Conservation (phyloP, 2,329 filamentous ascomycete species). For the Fusarium citri region DNA sequence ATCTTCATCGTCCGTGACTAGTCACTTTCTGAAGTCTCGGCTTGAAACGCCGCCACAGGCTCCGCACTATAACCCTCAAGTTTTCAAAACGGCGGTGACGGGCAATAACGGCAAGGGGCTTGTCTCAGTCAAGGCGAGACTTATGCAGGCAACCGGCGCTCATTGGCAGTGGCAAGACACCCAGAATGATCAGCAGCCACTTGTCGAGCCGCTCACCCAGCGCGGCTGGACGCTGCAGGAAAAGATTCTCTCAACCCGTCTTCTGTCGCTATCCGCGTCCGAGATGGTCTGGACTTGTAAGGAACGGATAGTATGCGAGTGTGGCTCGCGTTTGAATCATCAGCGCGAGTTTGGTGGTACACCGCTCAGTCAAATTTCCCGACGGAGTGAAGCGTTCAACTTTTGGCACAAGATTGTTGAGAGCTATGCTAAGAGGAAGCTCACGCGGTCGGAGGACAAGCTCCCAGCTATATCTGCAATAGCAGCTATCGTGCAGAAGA, state of each 20-base stretch:
- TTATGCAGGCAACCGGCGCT: conserved; percentile 25
- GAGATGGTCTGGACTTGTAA: conserved; percentile 38
- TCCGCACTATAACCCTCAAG: not conserved
- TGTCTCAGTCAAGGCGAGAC: conserved; percentile 18
- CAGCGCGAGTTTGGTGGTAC: conserved; percentile 38
- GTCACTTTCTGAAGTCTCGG: conserved; percentile 18
- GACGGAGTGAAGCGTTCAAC: conserved; percentile 32
- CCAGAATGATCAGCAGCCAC: conserved; percentile 6
- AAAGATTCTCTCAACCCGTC: conserved; percentile 25
- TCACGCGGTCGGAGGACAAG: conserved; percentile 42
- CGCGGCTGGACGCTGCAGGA: conserved; percentile 39
- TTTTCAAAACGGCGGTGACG: not conserved
- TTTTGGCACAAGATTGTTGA: conserved; percentile 48
- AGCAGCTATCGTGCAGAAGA: conserved; percentile 40
- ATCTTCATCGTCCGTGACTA: conserved; percentile 21
- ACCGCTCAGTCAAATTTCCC: conserved; percentile 28
- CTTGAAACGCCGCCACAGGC: not conserved
- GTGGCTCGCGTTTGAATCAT: conserved; percentile 41
- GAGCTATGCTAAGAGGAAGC: conserved; percentile 42
- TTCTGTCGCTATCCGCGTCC: conserved; percentile 26
- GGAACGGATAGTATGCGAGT: conserved; percentile 42
- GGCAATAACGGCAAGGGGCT: not conserved
- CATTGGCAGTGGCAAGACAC: conserved; percentile 34
- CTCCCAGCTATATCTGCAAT: conserved; percentile 49
- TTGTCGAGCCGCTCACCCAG: conserved; percentile 24